Base-by-base conservation (phyloP, 495 filamentous ascomycete species). In the Elasticomyces elasticus region DNA sequence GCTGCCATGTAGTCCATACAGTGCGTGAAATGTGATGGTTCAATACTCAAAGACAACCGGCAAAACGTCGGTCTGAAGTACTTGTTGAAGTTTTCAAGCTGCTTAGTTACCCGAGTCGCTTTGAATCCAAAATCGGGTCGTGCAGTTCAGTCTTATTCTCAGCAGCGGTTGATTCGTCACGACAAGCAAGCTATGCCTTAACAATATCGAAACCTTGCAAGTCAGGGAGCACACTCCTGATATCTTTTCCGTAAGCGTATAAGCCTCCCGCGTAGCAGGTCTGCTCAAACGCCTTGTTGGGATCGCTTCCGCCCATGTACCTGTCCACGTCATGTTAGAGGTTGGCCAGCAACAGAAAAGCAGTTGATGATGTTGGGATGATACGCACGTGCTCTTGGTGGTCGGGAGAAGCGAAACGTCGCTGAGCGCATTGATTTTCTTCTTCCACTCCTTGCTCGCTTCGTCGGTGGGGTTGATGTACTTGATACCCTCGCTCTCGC, bases 251-350 rank as follows among this genome's bases (percentile, higher is more conserved):
- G 61, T 78, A 78, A 0, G 44, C 50, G 5, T 65, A 54, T 6
- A 72, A 59, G 2, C 75, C 75, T 26, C 64, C 71, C 3, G 67
- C 53, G 54, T 71, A 79, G 60, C 67, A 67, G 6, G 73, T 62
- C 53, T 66, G 69, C 57, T 79, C 75, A 37, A 69, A 71, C 0
- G 64, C 62, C 66, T 76, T 79, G 12, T 70, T 74, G 15, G 74
- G 76, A n/a, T 72, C 64, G 46, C 65, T 73, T 2, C 69, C 75
- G 38, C 76, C 76, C 72, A 76, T 75, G 59, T 76, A 79, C 20
- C 51, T 43, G 28, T 23, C 27, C 24, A 17, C 11, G 10, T 15
- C 6, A 9, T 11, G 12, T 24, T 26, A 27, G 17, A 11, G 23
- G 10, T 12, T 24, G 44, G 12, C 17, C 6, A 11, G 7, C 11